Conservation (phyloP, 176 grass and related monocot genomes). For the Oryza australiensis region DNA sequence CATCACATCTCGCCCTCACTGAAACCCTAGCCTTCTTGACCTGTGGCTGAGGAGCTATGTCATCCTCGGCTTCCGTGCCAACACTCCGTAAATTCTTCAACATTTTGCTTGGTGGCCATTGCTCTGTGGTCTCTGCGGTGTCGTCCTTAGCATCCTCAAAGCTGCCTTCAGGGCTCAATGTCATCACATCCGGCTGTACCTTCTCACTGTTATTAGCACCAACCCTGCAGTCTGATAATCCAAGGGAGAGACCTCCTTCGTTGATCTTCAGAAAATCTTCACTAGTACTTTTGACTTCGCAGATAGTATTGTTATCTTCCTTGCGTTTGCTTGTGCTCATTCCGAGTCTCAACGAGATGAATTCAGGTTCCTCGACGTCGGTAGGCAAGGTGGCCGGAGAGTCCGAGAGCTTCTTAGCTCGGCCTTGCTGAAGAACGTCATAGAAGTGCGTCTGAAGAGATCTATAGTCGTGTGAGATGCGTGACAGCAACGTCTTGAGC, state of each 20-base stretch:
- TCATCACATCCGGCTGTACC: constrained; percentile 25
- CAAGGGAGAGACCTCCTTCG: constrained; percentile 51
- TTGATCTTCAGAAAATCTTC: constrained; percentile 27
- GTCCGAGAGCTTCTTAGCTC: constrained; percentile 18
- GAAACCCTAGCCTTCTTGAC: constrained; percentile 83
- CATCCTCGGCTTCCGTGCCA: constrained; percentile 35
- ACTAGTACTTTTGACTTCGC: constrained; percentile 22
- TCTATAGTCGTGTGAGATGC: constrained; percentile 54
- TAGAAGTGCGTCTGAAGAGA: constrained; percentile 67
- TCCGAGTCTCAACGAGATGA: constrained; percentile 60
- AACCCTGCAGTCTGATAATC: constrained; percentile 45
- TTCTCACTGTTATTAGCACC: constrained; percentile 31
- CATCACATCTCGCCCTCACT: constrained; percentile 68
- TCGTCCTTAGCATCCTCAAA: constrained; percentile 48
- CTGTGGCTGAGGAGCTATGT: constrained; percentile 40
- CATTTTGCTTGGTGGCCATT: constrained; percentile 51
- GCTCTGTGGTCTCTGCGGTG: constrained; percentile 17
- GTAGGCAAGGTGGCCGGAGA: background rate
- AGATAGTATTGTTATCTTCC: constrained; percentile 31
- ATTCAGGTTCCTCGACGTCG: constrained; percentile 35
- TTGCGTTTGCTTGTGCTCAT: constrained; percentile 30
- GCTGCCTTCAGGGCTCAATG: constrained; percentile 66
- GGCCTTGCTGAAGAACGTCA: constrained; percentile 46
- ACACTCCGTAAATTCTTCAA: constrained; percentile 36
- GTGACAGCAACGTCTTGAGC: constrained; percentile 61